These are phyloP conservation scores for Patellaria atrata DNA, from an alignment of 495 filamentous ascomycete genomes.

Conservation along the genomic window DNA sequence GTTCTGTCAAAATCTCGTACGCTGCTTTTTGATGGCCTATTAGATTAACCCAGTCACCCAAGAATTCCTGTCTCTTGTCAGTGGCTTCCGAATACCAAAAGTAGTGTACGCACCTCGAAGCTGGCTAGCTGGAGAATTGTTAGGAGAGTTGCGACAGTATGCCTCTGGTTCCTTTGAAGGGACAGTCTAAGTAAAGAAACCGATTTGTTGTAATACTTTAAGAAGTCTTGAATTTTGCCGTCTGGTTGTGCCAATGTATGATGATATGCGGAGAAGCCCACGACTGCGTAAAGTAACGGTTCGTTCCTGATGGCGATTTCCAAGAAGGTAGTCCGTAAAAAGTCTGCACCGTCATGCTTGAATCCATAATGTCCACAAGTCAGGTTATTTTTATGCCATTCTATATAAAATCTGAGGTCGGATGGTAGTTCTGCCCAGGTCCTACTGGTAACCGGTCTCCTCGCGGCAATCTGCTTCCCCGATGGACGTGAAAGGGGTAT, in stretches of 20 bases:
- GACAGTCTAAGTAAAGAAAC: conserved; percentile 60
- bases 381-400: conserved; percentile 60
- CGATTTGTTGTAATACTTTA: conserved; percentile 81
- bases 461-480: conserved; percentile 10
- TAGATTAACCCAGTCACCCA: conserved; percentile 88
- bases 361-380: conserved; percentile 70
- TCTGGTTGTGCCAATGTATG: conserved; percentile 51
- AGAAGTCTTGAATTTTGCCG: conserved; percentile 63
- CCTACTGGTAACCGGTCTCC: conserved; percentile 8
- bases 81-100: background rate
- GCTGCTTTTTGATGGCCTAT: conserved; percentile 88
- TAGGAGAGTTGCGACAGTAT: conserved; percentile 60
- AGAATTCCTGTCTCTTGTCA: conserved; percentile 54
- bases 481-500: conserved; percentile 9
- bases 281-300: conserved; percentile 73
- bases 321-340: conserved; percentile 56
- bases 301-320: conserved; percentile 64
- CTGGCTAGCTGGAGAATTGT: conserved; percentile 86
- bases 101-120: conserved; percentile 56
- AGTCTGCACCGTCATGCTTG: conserved; percentile 48
- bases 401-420: conserved; percentile 64
- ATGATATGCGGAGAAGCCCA: conserved; percentile 86
- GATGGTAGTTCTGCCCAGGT: conserved; percentile 9
- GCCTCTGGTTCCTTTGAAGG: conserved; percentile 51
- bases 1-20: conserved; percentile 57